Evolutionary conservation across 768 basidiomycete species (phyloP).

Genomic region (Lactarius indigo): DNA sequence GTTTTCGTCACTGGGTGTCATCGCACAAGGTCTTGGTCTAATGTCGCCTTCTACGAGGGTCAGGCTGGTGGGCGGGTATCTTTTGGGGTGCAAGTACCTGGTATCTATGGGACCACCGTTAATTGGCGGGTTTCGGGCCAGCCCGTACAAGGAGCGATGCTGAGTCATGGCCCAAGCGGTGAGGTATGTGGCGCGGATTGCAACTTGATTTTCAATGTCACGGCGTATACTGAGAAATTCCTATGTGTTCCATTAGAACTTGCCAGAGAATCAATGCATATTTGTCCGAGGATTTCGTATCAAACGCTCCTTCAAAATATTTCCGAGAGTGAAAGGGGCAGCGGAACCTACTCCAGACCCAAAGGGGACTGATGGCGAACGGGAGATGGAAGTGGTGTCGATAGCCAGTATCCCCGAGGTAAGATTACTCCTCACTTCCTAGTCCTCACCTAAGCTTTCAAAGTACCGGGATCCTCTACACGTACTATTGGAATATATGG

Average conservation of each 20-base stretch:
- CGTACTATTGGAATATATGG: background rate
- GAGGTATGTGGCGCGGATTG: too few species aligned
- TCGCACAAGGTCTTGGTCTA: background rate
- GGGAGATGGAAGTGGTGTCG: background rate
- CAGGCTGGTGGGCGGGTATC: background rate
- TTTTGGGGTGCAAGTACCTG: background rate
- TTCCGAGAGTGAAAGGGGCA: background rate
- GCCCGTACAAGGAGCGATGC: background rate
- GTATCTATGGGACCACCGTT: too few species aligned
- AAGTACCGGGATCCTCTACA: slow-evolving; percentile 7
- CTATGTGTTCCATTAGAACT: background rate
- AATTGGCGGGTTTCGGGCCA: background rate
- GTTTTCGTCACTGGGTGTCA: slow-evolving; percentile 5
- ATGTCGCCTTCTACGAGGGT: background rate
- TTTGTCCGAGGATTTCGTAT: slow-evolving; percentile 1
- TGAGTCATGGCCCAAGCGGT: background rate
- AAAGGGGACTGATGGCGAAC: background rate
- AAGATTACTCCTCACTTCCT: background rate
- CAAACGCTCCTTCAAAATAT: background rate
- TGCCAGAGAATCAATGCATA: background rate
- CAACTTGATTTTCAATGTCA: too few species aligned
- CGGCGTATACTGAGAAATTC: too few species aligned
- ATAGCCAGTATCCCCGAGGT: background rate
- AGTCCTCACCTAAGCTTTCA: background rate
- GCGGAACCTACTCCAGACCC: background rate